phyloP scores from a whole-genome alignment of 768 basidiomycete genomes.

The Clitopilus passeckerianus region DNA sequence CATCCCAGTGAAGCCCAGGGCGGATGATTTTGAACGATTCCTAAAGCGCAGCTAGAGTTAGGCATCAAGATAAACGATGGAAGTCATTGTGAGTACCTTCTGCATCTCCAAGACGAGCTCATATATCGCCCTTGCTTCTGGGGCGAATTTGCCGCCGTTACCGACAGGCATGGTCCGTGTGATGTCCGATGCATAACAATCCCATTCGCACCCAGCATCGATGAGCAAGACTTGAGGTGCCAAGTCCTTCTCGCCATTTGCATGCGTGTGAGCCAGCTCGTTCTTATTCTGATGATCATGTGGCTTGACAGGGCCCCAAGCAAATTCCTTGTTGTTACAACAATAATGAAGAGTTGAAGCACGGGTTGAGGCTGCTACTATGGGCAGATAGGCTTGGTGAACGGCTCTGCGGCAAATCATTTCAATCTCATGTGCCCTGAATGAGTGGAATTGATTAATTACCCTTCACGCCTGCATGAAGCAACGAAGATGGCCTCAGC shows the following conservation, averaged over 20 bases:
- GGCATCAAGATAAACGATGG: neutral
- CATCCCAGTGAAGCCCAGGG: slow-evolving; percentile 89
- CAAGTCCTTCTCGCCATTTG: slow-evolving; percentile 29
- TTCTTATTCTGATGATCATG: slow-evolving; percentile 52
- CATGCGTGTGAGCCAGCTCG: slow-evolving; percentile 32
- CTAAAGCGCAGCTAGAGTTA: slow-evolving; percentile 25
- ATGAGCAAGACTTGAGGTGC: slow-evolving; percentile 78
- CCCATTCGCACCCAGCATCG: slow-evolving; percentile 93
- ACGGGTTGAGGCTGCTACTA: slow-evolving; percentile 81
- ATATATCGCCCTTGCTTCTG: slow-evolving; percentile 79
- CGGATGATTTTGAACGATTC: slow-evolving; percentile 63
- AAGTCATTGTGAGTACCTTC: slow-evolving; percentile 33
- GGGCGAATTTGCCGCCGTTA: slow-evolving; percentile 85
- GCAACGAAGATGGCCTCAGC: slow-evolving; percentile 94
- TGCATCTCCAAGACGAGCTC: slow-evolving; percentile 91
- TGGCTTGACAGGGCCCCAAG: slow-evolving; percentile 69
- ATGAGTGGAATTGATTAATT: slow-evolving; percentile 15
- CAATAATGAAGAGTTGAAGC: slow-evolving; percentile 94
- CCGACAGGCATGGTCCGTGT: slow-evolving; percentile 91
- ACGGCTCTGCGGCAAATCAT: slow-evolving; percentile 45
- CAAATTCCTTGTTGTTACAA: slow-evolving; percentile 84
- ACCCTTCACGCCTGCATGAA: slow-evolving; percentile 87
- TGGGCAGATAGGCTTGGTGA: slow-evolving; percentile 90
- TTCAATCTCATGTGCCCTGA: slow-evolving; percentile 2
- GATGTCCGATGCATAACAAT: slow-evolving; percentile 44